Evolutionary conservation across 257 asterid species (phyloP).

Genomic region (Paraleonurus japonicus): DNA sequence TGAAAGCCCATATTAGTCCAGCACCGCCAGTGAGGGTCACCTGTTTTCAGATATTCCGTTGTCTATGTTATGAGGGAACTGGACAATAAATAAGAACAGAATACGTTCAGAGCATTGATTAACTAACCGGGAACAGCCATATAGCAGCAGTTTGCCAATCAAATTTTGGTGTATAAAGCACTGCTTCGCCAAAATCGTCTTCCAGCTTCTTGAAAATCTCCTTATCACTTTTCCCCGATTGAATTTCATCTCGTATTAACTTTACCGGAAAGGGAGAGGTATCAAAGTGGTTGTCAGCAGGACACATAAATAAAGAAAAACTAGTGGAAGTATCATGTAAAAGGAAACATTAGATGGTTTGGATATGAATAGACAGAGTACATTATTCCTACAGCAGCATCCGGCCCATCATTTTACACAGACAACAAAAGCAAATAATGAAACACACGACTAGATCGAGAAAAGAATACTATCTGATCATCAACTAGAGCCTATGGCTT

Average conservation of each 20-base stretch:
- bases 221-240: conserved; percentile 74
- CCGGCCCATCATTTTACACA: background rate
- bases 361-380: background rate
- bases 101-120: background rate
- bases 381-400: background rate
- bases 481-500: conserved; percentile 12
- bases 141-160: conserved; percentile 93
- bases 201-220: conserved; percentile 83
- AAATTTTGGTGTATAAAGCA: conserved; percentile 84
- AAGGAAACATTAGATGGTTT: background rate
- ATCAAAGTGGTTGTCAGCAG: conserved; percentile 8
- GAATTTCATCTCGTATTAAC: conserved; percentile 81
- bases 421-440: background rate
- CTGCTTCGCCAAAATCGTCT: conserved; percentile 90
- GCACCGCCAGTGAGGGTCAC: conserved; percentile 72
- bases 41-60: conserved; percentile 34
- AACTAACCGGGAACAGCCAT: conserved; percentile 89
- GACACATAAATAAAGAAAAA: background rate
- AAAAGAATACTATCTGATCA: background rate
- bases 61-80: conserved; percentile 15
- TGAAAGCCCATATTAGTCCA: conserved; percentile 81
- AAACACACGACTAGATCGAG: too few relatives aligned
- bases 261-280: conserved; percentile 27
- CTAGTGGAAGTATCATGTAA: background rate
- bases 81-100: background rate